Evolutionary conservation across 2,329 filamentous ascomycete species (phyloP).

Genomic region (Aspergillus brasiliensis): DNA sequence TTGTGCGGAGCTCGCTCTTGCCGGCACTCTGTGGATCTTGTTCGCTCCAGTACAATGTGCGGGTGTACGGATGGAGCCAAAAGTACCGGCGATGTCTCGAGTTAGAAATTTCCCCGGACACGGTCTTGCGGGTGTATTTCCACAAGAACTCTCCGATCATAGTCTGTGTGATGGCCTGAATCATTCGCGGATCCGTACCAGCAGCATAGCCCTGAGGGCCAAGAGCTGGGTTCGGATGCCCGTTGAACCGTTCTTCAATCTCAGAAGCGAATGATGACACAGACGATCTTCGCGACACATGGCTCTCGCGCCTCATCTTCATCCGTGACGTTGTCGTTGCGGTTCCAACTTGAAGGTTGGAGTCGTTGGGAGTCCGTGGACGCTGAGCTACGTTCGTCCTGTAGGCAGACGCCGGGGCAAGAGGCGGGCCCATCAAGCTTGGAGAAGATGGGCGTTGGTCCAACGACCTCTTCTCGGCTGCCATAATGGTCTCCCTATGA

Average conservation of each 20-base stretch:
- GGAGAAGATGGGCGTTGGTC: conserved; percentile 46
- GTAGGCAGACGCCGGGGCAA: conserved; percentile 75
- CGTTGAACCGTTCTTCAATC: conserved; percentile 86
- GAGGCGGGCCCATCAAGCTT: conserved; percentile 77
- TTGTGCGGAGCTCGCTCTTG: conserved; percentile 74
- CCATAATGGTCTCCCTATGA: conserved; percentile 81
- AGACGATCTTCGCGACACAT: conserved; percentile 71
- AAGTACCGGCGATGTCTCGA: conserved; percentile 95
- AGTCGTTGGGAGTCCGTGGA: conserved; percentile 64
- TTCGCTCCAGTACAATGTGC: conserved; percentile 95
- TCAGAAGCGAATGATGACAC: conserved; percentile 96
- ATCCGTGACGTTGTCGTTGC: conserved; percentile 62
- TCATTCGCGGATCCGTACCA: conserved; percentile 92
- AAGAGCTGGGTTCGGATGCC: conserved; percentile 56
- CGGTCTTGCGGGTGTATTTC: conserved; percentile 97
- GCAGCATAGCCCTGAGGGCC: conserved; percentile 63
- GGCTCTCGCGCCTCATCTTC: conserved; percentile 46
- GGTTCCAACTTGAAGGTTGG: conserved; percentile 48
- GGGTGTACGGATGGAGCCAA: conserved; percentile 98
- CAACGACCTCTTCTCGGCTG: conserved; percentile 64
- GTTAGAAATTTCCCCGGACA: conserved; percentile 83
- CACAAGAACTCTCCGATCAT: conserved; percentile 99
- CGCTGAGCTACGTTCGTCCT: conserved; percentile 52
- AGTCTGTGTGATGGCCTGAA: conserved; percentile 97
- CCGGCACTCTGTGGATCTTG: conserved; percentile 78